Conservation (phyloP, 108 stramenopile species). For the Cyclostephanos invisitatus region DNA sequence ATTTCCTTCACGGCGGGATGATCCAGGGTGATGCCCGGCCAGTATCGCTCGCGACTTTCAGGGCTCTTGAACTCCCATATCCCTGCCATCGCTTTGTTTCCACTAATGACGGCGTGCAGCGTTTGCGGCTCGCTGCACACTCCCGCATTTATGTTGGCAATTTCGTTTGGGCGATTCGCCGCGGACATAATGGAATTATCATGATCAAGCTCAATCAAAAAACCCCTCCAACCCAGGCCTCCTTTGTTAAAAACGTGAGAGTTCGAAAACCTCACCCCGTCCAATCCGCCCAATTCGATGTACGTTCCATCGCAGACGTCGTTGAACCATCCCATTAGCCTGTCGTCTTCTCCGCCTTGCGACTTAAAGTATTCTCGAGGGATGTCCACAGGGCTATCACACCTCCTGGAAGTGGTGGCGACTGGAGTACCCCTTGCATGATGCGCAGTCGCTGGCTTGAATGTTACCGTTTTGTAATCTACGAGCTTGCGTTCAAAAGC, state of each 20-base stretch:
- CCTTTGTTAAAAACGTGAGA: conserved; percentile 30
- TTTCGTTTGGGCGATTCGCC: conserved; percentile 33
- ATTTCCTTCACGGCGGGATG: neutral
- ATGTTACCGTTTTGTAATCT: neutral
- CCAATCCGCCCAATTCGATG: conserved; percentile 50
- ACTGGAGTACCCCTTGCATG: neutral
- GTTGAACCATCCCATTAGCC: conserved; percentile 26
- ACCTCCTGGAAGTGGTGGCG: neutral
- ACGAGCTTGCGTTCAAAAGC: neutral
- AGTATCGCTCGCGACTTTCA: neutral
- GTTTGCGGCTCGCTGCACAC: conserved; percentile 2
- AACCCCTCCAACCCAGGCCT: conserved; percentile 35
- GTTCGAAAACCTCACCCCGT: conserved; percentile 39
- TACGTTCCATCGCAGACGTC: conserved; percentile 40
- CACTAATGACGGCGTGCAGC: conserved; percentile 1
- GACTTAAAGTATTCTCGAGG: neutral
- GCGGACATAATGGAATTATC: conserved; percentile 5
- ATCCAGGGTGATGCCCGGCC: neutral
- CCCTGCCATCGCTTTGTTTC: neutral
- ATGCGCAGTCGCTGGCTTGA: neutral
- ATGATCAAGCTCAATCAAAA: conserved; percentile 33
- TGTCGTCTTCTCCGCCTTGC: conserved; percentile 19
- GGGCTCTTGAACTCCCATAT: conserved; percentile 2
- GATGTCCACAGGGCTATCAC: neutral
- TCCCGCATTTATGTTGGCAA: conserved; percentile 13